Percentiles rank a stretch among this genome's conserved stretches.
Conservation (phyloP, 2,329 filamentous ascomycete genomes). For the Tricladium varicosporioides region DNA sequence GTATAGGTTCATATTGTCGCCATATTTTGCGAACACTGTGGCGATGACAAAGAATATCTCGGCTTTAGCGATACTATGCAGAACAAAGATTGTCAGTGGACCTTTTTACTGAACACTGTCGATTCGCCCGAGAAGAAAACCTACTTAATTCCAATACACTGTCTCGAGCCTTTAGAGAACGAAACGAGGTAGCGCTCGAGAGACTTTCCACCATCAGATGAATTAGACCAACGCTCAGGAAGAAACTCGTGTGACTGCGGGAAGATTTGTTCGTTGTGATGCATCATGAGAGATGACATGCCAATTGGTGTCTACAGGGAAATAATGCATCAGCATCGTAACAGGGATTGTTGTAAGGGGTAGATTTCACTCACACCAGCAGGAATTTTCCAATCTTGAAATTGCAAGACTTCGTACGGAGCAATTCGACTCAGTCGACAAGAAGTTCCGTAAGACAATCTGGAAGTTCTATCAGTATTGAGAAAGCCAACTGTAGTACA, state of each 20-base stretch:
- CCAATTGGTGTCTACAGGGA: conserved; percentile 17
- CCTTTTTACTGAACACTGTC: too few species aligned
- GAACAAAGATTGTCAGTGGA: neutral
- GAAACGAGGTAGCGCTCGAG: conserved; percentile 21
- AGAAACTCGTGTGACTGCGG: conserved; percentile 12
- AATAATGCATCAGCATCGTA: too few species aligned
- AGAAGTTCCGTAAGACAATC: conserved; percentile 14
- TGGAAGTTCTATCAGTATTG: neutral
- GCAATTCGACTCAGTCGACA: conserved; percentile 16
- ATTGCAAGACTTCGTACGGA: conserved; percentile 11
- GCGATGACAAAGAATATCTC: conserved; percentile 18
- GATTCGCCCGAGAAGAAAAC: neutral
- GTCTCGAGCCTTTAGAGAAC: conserved; percentile 21
- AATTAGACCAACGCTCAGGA: conserved; percentile 26
- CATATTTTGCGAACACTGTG: conserved; percentile 15
- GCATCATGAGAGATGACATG: conserved; percentile 20
- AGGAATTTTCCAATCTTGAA: conserved; percentile 17
- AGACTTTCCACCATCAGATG: conserved; percentile 18
- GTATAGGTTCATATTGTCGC: conserved; percentile 12
- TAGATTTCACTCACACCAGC: conserved; percentile 7
- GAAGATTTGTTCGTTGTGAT: conserved; percentile 22
- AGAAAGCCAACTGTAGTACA: neutral
- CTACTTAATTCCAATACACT: conserved; percentile 22
- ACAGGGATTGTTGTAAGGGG: neutral
- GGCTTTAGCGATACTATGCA: conserved; percentile 18